Percentiles rank a stretch among this genome's conserved stretches.
These are phyloP conservation scores for Rhizophora apiculata DNA, from an alignment of 345 rosid species.

Conservation along the genomic window DNA sequence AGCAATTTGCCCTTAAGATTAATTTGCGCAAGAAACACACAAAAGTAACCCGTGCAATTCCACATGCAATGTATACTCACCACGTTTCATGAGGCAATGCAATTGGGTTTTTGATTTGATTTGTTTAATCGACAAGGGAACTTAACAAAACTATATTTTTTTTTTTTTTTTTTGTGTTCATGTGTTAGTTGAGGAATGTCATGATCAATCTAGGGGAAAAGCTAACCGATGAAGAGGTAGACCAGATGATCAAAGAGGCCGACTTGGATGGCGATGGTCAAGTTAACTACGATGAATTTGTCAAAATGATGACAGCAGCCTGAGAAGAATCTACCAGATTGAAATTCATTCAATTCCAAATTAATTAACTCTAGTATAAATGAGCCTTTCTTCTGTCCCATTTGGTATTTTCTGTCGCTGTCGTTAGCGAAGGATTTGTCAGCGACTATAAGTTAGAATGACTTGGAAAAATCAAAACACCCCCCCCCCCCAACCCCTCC, in stretches of 20 bases:
- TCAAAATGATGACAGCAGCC: slow-evolving; percentile 61
- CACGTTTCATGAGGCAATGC: not conserved
- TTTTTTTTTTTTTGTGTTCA: not conserved
- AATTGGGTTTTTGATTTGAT: not conserved
- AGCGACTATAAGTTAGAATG: slow-evolving; percentile 15
- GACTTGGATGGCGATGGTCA: slow-evolving; percentile 95
- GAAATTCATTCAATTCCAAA: not conserved
- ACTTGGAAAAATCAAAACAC: not conserved
- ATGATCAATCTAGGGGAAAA: slow-evolving; percentile 96
- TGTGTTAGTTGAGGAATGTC: slow-evolving; percentile 69
- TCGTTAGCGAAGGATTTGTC: slow-evolving; percentile 4
- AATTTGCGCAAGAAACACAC: not conserved
- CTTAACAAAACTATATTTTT: not conserved
- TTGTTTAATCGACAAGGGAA: not conserved
- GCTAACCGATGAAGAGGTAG: slow-evolving; percentile 75
- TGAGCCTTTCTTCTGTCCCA: not conserved
- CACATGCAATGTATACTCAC: slow-evolving; percentile 16
- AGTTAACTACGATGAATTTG: slow-evolving; percentile 83
- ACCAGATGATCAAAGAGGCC: slow-evolving; percentile 90
- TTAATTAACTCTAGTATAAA: not conserved
- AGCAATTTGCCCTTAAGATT: too few species aligned
- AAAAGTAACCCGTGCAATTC: not conserved
- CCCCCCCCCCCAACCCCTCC: not conserved
- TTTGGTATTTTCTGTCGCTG: not conserved
- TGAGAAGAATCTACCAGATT: not conserved